phyloP scores from a whole-genome alignment of 2,329 filamentous ascomycete genomes.

The Monilinia polystroma region DNA sequence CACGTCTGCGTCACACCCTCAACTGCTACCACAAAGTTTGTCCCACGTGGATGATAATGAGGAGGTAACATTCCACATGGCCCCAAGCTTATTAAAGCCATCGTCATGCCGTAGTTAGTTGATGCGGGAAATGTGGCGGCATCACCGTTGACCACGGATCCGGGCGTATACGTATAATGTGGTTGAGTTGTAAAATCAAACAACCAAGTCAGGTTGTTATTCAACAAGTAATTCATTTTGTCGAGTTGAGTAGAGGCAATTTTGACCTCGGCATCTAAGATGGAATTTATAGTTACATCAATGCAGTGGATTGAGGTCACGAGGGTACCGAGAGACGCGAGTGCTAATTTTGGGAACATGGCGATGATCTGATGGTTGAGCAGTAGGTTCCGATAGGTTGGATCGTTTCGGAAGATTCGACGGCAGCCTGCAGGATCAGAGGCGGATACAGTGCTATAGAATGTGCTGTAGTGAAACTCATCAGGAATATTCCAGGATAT shows the following conservation, averaged over 20 bases:
- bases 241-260: conserved; percentile 48
- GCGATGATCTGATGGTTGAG: neutral
- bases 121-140: conserved; percentile 51
- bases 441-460: conserved; percentile 1
- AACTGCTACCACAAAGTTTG: conserved; percentile 50
- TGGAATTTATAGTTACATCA: conserved; percentile 44
- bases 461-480: conserved; percentile 11
- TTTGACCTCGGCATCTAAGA: conserved; percentile 43
- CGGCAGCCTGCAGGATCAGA: conserved; percentile 15
- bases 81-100: conserved; percentile 49
- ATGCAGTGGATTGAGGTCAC: conserved; percentile 36
- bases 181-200: conserved; percentile 50
- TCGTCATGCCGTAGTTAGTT: conserved; percentile 48
- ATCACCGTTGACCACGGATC: conserved; percentile 52
- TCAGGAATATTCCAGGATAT: conserved; percentile 1
- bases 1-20: conserved; percentile 51
- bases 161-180: conserved; percentile 46
- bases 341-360: conserved; percentile 4
- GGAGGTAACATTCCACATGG: conserved; percentile 53
- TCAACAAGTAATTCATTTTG: conserved; percentile 44
- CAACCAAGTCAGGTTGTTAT: conserved; percentile 45
- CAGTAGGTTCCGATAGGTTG: neutral
- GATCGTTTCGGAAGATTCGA: conserved; percentile 2
- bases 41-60: conserved; percentile 51
- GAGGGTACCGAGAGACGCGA: conserved; percentile 8